These are phyloP conservation scores for Aspergillus felis DNA, from an alignment of 2,329 filamentous ascomycete species.

Conservation along the genomic window DNA sequence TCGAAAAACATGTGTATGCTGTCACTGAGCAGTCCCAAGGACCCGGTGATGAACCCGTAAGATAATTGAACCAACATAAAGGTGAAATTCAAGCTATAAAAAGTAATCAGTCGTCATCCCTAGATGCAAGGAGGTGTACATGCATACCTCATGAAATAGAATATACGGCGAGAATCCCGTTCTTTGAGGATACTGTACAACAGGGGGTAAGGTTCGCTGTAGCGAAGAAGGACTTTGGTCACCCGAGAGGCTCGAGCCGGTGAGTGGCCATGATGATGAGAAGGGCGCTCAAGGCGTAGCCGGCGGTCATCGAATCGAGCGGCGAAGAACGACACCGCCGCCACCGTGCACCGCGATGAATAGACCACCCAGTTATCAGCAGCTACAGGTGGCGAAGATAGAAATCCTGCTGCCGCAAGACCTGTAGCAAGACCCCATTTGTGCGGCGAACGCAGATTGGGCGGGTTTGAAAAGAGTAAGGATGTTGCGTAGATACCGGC, in stretches of 20 bases:
- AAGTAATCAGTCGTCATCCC: constrained; percentile 15
- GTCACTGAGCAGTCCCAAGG: constrained; percentile 89
- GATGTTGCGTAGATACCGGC: constrained; percentile 24
- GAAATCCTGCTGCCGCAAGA: constrained; percentile 23
- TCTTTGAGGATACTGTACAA: constrained; percentile 82
- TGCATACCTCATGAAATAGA: constrained; percentile 88
- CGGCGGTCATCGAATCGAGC: constrained; percentile 31
- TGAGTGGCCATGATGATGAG: constrained; percentile 33
- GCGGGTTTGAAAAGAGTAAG: constrained; percentile 22
- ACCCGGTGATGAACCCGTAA: constrained; percentile 91
- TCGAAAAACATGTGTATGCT: constrained; percentile 99
- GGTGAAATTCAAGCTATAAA: constrained; percentile 73
- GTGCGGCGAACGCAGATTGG: constrained; percentile 22
- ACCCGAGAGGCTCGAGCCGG: constrained; percentile 58
- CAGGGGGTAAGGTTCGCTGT: constrained; percentile 68
- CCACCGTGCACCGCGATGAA: constrained; percentile 24
- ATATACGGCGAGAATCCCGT: constrained; percentile 89
- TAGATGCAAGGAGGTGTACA: neutral
- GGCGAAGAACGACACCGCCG: constrained; percentile 28
- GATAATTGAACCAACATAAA: constrained; percentile 96
- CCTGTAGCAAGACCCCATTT: constrained; percentile 31
- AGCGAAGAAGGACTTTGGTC: constrained; percentile 68
- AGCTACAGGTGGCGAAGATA: constrained; percentile 26
- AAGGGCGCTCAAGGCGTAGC: constrained; percentile 23
- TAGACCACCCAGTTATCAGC: constrained; percentile 26